Evolutionary conservation across 108 stramenopile genomes (phyloP).

Genomic region (Stephanodiscus triporus): DNA sequence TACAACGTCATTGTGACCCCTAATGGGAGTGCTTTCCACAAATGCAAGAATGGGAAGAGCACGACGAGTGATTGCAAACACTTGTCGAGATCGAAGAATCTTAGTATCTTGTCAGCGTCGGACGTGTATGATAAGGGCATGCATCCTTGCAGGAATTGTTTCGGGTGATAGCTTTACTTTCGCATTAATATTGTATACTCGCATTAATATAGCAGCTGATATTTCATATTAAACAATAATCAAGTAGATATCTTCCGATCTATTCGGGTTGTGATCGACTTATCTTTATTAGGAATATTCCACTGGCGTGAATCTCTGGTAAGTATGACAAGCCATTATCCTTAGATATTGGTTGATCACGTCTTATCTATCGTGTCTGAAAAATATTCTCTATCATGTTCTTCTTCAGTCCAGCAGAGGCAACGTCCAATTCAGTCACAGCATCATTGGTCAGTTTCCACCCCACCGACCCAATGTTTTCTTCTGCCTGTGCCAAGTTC

Average conservation of each 20-base stretch:
- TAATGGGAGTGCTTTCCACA: slow-evolving; percentile 75
- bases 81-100: slow-evolving; percentile 48
- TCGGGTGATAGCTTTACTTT: slow-evolving; percentile 21
- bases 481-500: slow-evolving; percentile 66
- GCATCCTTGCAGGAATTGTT: slow-evolving; percentile 77
- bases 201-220: neutral
- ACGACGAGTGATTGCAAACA: slow-evolving; percentile 55
- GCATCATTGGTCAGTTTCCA: slow-evolving; percentile 61
- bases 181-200: slow-evolving; percentile 1
- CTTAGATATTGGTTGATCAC: neutral
- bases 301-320: too few species aligned
- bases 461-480: slow-evolving; percentile 71
- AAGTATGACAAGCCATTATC: too few species aligned
- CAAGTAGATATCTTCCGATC: neutral
- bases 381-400: slow-evolving; percentile 91
- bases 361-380: slow-evolving; percentile 58
- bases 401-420: slow-evolving; percentile 66
- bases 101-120: slow-evolving; percentile 45
- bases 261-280: neutral
- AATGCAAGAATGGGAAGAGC: slow-evolving; percentile 31
- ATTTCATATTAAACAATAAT: neutral
- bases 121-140: slow-evolving; percentile 67
- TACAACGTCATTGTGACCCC: slow-evolving; percentile 51
- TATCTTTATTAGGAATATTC: neutral
- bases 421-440: slow-evolving; percentile 71